phyloP scores from a whole-genome alignment of 1,284 basidiomycete genomes.

The Marasmius sp. region DNA sequence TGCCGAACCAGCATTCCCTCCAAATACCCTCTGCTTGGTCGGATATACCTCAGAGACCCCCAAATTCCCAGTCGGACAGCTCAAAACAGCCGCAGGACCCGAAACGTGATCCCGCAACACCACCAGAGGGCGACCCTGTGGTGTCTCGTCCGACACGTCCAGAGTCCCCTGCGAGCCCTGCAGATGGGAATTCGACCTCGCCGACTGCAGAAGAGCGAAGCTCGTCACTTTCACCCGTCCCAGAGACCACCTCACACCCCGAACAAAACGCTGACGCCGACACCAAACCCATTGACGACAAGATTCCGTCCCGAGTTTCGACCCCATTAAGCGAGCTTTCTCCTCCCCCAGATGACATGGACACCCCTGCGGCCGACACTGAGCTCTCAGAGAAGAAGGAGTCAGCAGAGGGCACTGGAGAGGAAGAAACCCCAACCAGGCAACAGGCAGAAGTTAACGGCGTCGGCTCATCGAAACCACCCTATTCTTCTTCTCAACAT shows the following conservation, averaged over 20 bases:
- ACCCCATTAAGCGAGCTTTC: constrained; percentile 73
- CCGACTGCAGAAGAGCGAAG: constrained; percentile 33
- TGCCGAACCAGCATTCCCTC: constrained; percentile 24
- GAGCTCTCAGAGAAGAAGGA: constrained; percentile 26
- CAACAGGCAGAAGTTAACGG: background rate
- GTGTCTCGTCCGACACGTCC: constrained; percentile 12
- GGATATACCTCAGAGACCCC: background rate
- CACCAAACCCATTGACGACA: constrained; percentile 23
- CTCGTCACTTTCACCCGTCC: constrained; percentile 55
- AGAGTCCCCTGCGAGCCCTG: constrained; percentile 25
- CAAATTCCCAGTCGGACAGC: background rate
- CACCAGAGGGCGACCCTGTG: background rate
- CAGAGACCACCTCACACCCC: constrained; percentile 34
- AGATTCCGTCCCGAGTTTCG: constrained; percentile 45
- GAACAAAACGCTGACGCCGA: constrained; percentile 16
- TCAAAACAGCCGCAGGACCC: background rate
- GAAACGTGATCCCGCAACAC: background rate
- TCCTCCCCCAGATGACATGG: constrained; percentile 52
- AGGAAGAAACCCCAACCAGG: constrained; percentile 17
- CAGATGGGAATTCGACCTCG: constrained; percentile 23
- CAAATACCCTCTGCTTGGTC: background rate
- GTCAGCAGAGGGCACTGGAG: constrained; percentile 20
- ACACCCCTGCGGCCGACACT: constrained; percentile 25
- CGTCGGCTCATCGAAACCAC: background rate
- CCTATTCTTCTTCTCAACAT: constrained; percentile 3